Percentiles rank a stretch among this genome's conserved stretches.
Conservation (phyloP, 805 yeast species). For the Candida methanosorbosa region DNA sequence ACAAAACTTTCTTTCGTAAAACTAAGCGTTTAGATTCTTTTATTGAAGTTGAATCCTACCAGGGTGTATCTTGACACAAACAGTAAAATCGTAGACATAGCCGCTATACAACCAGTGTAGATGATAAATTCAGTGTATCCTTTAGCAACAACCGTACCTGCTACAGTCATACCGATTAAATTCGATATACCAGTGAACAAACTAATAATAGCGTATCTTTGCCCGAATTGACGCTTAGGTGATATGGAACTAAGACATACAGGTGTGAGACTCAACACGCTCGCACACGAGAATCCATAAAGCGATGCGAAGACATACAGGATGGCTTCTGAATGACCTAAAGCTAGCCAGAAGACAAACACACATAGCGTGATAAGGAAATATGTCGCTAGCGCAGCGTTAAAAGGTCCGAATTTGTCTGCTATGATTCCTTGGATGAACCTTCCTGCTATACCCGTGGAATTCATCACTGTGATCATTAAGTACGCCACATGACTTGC, state of each 20-base stretch:
- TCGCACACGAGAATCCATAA: conserved; percentile 49
- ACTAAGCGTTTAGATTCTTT: conserved; percentile 3
- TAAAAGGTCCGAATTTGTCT: conserved; percentile 33
- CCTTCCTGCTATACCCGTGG: conserved; percentile 30
- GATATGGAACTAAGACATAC: conserved; percentile 52
- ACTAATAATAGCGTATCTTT: conserved; percentile 47
- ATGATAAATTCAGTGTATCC: conserved; percentile 35
- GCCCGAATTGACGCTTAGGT: conserved; percentile 53
- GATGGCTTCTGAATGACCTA: conserved; percentile 30
- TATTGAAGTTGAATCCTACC: conserved; percentile 32
- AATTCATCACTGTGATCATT: conserved; percentile 31
- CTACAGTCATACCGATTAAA: conserved; percentile 32
- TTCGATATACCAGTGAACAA: conserved; percentile 18
- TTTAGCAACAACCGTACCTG: conserved; percentile 29
- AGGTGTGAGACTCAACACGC: conserved; percentile 52
- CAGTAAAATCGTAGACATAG: conserved; percentile 30
- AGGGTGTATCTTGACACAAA: conserved; percentile 28
- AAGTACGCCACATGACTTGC: conserved; percentile 27
- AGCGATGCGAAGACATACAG: conserved; percentile 42
- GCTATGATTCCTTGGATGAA: conserved; percentile 31
- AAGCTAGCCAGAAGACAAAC: conserved; percentile 47
- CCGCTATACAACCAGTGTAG: conserved; percentile 32
- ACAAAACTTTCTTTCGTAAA: not conserved
- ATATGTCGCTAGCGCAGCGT: conserved; percentile 30
- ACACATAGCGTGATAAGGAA: conserved; percentile 24